phyloP scores from a whole-genome alignment of 148 eudicot species.

The Rheum nobile region DNA sequence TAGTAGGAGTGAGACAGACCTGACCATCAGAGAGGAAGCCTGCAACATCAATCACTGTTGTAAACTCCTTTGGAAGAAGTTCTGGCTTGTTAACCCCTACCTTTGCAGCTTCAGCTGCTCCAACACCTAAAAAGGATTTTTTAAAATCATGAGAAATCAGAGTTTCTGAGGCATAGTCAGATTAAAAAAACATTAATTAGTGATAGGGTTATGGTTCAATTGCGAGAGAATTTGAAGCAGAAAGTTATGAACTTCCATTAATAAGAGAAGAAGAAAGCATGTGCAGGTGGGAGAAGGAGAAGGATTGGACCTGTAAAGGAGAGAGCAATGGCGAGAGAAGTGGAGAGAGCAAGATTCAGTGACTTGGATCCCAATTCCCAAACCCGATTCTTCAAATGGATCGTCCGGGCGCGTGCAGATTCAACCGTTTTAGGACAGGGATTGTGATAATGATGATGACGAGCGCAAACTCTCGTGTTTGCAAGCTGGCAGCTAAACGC shows the following conservation, averaged over 20 bases:
- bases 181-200: too few relatives aligned
- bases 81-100: conserved; percentile 95
- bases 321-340: conserved; percentile 48
- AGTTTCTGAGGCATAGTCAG: too few relatives aligned
- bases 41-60: conserved; percentile 83
- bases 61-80: conserved; percentile 74
- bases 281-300: too few relatives aligned
- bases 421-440: not conserved
- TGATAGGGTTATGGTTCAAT: too few relatives aligned
- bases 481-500: conserved; percentile 12
- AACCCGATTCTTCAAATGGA: conserved; percentile 28
- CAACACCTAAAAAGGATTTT: conserved; percentile 20
- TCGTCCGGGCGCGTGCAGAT: not conserved
- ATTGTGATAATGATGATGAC: not conserved
- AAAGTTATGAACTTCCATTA: too few relatives aligned
- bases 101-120: conserved; percentile 60
- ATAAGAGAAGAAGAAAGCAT: too few relatives aligned
- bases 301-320: conserved; percentile 35
- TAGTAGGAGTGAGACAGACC: conserved; percentile 26
- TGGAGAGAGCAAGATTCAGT: conserved; percentile 48
- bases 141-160: not conserved
- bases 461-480: not conserved
- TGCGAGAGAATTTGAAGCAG: not conserved
- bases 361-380: conserved; percentile 36
- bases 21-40: conserved; percentile 95